Conservation (phyloP, 805 yeast species). For the Saccharomycopsis fodiens region DNA sequence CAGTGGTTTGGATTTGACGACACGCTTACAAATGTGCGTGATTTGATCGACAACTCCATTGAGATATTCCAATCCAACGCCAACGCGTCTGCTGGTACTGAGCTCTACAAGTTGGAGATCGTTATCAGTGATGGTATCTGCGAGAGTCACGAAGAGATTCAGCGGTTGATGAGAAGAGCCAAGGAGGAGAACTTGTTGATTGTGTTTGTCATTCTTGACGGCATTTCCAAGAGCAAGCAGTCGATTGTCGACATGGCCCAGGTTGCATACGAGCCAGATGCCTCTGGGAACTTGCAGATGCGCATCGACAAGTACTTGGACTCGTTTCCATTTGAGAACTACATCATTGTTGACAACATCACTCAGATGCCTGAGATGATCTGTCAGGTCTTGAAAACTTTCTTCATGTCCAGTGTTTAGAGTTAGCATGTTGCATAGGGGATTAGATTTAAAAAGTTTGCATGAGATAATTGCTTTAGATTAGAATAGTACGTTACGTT, state of each 20-base stretch:
- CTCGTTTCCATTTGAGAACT: slow-evolving; percentile 93
- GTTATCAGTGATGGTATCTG: slow-evolving; percentile 95
- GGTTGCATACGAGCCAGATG: slow-evolving; percentile 65
- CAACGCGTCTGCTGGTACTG: slow-evolving; percentile 37
- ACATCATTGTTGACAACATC: slow-evolving; percentile 86
- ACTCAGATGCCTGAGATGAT: slow-evolving; percentile 88
- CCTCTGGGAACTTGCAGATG: slow-evolving; percentile 60
- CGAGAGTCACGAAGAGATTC: slow-evolving; percentile 82
- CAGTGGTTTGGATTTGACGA: slow-evolving; percentile 89
- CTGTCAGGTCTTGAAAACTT: slow-evolving; percentile 83
- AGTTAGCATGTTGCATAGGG: no score
- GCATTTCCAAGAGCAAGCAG: slow-evolving; percentile 59
- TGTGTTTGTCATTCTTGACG: slow-evolving; percentile 91
- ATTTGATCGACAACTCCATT: slow-evolving; percentile 64
- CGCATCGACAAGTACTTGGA: slow-evolving; percentile 82
- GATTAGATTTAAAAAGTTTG: no score
- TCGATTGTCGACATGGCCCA: slow-evolving; percentile 93
- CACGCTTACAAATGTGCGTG: slow-evolving; percentile 74
- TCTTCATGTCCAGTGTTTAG: slow-evolving; percentile 40
- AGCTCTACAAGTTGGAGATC: slow-evolving; percentile 89
- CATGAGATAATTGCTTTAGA: no score
- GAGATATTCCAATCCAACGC: slow-evolving; percentile 60
- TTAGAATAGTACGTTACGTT: no score
- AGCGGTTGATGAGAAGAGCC: slow-evolving; percentile 81
- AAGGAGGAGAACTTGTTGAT: slow-evolving; percentile 89